Evolutionary conservation across 2,329 filamentous ascomycete genomes (phyloP).

Genomic region (Colletotrichum sp.): DNA sequence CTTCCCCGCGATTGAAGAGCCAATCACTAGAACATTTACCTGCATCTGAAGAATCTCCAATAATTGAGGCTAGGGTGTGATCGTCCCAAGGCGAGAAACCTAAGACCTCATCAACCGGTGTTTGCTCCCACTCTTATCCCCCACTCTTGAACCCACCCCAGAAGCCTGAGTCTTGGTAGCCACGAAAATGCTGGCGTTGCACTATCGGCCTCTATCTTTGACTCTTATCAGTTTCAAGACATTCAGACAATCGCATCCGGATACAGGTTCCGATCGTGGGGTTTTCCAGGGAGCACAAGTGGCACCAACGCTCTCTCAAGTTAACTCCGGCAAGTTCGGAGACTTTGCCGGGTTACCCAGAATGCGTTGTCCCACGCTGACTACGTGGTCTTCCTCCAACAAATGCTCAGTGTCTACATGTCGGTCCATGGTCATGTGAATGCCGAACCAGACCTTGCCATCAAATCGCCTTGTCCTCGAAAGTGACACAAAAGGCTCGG

Average conservation of each 20-base stretch:
- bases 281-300: neutral
- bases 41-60: neutral
- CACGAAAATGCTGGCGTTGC: neutral
- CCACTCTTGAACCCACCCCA: neutral
- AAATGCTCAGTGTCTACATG: rapidly evolving
- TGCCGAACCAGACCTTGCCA: neutral
- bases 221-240: neutral
- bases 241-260: neutral
- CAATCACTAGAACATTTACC: neutral
- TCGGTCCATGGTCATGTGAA: neutral
- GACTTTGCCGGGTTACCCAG: neutral
- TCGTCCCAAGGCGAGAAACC: neutral
- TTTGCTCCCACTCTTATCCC: neutral
- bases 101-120: neutral
- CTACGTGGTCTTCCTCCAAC: neutral
- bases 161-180: neutral
- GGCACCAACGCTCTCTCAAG: neutral
- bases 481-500: neutral
- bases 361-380: neutral
- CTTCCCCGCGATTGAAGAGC: neutral
- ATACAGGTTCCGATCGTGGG: neutral
- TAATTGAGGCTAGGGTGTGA: neutral
- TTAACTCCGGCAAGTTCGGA: neutral
- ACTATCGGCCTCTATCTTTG: neutral
- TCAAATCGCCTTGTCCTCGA: neutral